Conservation (phyloP, 108 stramenopile genomes). For the Bacterosira constricta region DNA sequence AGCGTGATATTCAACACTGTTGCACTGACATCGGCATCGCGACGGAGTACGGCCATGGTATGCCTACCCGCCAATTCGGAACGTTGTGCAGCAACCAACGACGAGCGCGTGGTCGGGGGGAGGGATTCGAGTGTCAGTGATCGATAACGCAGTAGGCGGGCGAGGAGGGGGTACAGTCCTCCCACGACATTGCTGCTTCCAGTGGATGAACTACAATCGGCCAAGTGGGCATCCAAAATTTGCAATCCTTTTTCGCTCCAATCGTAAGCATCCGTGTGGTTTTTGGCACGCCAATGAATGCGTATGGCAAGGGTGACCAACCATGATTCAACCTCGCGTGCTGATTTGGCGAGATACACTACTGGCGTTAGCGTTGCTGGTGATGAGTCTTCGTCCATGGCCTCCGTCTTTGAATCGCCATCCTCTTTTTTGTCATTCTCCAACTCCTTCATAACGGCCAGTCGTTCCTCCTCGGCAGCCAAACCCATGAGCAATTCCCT, state of each 20-base stretch:
- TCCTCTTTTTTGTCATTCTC: constrained; percentile 18
- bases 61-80: constrained; percentile 56
- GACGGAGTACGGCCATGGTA: constrained; percentile 76
- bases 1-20: constrained; percentile 86
- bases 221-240: constrained; percentile 58
- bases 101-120: background rate
- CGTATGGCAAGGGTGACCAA: constrained; percentile 73
- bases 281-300: constrained; percentile 57
- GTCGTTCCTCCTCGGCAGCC: background rate
- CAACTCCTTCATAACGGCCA: constrained; percentile 14
- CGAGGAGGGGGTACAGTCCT: constrained; percentile 76
- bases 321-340: constrained; percentile 79
- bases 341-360: constrained; percentile 40
- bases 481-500: constrained; percentile 37
- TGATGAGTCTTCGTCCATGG: background rate
- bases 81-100: constrained; percentile 16
- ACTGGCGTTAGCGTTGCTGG: background rate
- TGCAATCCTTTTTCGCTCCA: constrained; percentile 55
- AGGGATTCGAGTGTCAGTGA: constrained; percentile 62
- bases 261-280: constrained; percentile 50
- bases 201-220: constrained; percentile 17
- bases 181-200: constrained; percentile 37
- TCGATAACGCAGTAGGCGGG: constrained; percentile 79
- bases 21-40: constrained; percentile 79
- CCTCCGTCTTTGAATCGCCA: too few species aligned